Evolutionary conservation across 208 protist genomes (phyloP), one percentile per base, ranked within the genome.

Genomic region (Trypanosoma lewisi): DNA sequence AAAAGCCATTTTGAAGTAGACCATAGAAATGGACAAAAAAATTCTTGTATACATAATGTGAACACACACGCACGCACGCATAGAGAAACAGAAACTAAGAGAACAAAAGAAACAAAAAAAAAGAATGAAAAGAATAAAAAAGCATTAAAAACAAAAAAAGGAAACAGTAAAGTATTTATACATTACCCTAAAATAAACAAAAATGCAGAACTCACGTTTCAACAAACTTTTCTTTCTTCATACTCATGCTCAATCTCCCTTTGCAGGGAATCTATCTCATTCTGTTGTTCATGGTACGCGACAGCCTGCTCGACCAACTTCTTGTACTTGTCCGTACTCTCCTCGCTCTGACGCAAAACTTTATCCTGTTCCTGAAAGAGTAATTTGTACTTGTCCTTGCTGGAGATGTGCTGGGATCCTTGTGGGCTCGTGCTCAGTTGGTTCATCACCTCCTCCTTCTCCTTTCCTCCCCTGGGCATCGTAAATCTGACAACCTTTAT

Each of bases 401-500:
- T 82, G 27, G 73, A 67, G n/a, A 93, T 4, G 51, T 85, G 76
- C 70, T 84, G 77, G 37, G 48, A 41, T 5, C 83, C 83, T 4
- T 69, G 36, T 1, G 67, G 30, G 47, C 72, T 87, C 36, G 63
- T 62, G 31, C 70, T 70, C 31, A 93, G 74, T 65, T 90, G 87
- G 53, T 63, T 67, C 37, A 93, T 73, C n/a, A 80, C 87, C 51
- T 80, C 80, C 31, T 78, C 70, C 58, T 79, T 72, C 21, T 83
- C 87, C 53, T 76, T 63, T 23, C 58, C 47, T 5, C 83, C 76
- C 1, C 50, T 33, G 7, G 87, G 87, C 56, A 93, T 37, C 8
- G 76, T 89, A 36, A 93, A 82, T 49, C 77, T 76, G 36, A 85
- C 65, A 11, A 93, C 86, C 23, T 86, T 77, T 62, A 93, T 93